These are phyloP conservation scores for Aspergillus sp. DNA, from an alignment of 2,329 filamentous ascomycete genomes.

Conservation along the genomic window DNA sequence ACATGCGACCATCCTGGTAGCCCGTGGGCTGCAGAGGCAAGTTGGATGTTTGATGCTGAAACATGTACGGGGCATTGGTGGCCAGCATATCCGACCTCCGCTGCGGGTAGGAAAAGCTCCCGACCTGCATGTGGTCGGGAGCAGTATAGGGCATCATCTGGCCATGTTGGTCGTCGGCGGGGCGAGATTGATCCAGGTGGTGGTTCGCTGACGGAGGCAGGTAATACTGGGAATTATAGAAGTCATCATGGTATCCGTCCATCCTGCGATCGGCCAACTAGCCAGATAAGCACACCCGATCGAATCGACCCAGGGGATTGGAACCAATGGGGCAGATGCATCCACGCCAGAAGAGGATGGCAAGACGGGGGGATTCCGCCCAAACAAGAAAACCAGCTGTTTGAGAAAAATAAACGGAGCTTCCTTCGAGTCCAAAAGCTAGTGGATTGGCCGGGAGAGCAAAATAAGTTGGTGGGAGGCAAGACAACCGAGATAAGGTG, in stretches of 20 bases:
- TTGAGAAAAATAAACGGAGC: not conserved
- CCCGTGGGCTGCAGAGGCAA: constrained; percentile 8
- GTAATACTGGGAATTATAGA: constrained; percentile 18
- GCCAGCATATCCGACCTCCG: constrained; percentile 11
- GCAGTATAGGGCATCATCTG: constrained; percentile 13
- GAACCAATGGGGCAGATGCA: constrained; percentile 17
- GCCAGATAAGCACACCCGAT: constrained; percentile 11
- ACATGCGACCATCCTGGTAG: constrained; percentile 19
- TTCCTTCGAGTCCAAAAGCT: not conserved
- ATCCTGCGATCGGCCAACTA: constrained; percentile 9
- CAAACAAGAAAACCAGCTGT: not conserved
- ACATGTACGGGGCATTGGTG: constrained; percentile 11
- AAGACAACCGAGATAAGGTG: not conserved
- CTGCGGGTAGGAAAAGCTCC: constrained; percentile 14
- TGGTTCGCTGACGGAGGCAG: constrained; percentile 4
- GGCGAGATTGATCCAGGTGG: constrained; percentile 3
- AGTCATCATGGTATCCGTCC: constrained; percentile 16
- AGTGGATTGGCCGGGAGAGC: not conserved
- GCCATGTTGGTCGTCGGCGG: constrained; percentile 11
- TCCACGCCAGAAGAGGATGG: constrained; percentile 4
- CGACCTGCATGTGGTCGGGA: constrained; percentile 10
- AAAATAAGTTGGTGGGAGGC: not conserved
- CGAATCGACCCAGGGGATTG: constrained; percentile 12
- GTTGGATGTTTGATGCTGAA: constrained; percentile 18
- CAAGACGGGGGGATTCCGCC: not conserved